Percentiles rank a stretch among this genome's conserved stretches.
Conservation (phyloP, 2,329 filamentous ascomycete genomes). For the Cercospora sp. region DNA sequence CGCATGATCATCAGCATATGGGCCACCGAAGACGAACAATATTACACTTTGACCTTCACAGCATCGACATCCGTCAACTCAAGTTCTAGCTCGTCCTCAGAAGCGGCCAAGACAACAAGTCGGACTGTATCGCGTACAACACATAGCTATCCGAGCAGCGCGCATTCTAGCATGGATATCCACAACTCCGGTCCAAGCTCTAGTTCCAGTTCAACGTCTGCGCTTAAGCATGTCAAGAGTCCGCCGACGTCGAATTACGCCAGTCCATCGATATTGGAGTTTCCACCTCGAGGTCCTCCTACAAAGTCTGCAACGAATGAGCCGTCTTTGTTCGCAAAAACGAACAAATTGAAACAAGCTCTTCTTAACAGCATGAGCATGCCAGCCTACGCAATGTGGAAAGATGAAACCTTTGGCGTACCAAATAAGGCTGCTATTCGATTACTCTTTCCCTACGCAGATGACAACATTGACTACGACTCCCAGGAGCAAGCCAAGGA, state of each 20-base stretch:
- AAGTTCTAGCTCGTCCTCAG: slow-evolving; percentile 22
- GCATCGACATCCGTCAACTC: slow-evolving; percentile 44
- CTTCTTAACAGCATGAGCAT: slow-evolving; percentile 73
- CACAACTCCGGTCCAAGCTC: slow-evolving; percentile 40
- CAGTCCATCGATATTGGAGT: slow-evolving; percentile 60
- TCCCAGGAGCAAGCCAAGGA: slow-evolving; percentile 47
- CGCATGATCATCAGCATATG: slow-evolving; percentile 78
- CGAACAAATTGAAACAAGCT: slow-evolving; percentile 73
- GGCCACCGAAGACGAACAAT: slow-evolving; percentile 66
- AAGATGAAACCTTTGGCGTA: slow-evolving; percentile 71
- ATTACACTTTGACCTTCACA: slow-evolving; percentile 75
- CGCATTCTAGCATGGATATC: slow-evolving; percentile 41
- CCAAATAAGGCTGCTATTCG: slow-evolving; percentile 65
- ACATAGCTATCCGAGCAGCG: slow-evolving; percentile 40
- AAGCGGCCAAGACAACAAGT: slow-evolving; percentile 36
- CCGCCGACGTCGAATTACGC: slow-evolving; percentile 39
- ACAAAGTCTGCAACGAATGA: slow-evolving; percentile 56
- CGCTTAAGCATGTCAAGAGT: slow-evolving; percentile 10
- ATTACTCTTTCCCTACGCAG: slow-evolving; percentile 40
- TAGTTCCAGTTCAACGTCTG: slow-evolving; percentile 1
- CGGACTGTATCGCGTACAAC: slow-evolving; percentile 47
- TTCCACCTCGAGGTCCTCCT: slow-evolving; percentile 68
- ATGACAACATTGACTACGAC: slow-evolving; percentile 39
- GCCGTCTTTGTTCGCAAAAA: slow-evolving; percentile 70
- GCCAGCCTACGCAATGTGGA: slow-evolving; percentile 79